Percentiles rank a stretch among this genome's conserved stretches.
Conservation (phyloP, 805 yeast species). For the Barnettozyma wickerhamii region DNA sequence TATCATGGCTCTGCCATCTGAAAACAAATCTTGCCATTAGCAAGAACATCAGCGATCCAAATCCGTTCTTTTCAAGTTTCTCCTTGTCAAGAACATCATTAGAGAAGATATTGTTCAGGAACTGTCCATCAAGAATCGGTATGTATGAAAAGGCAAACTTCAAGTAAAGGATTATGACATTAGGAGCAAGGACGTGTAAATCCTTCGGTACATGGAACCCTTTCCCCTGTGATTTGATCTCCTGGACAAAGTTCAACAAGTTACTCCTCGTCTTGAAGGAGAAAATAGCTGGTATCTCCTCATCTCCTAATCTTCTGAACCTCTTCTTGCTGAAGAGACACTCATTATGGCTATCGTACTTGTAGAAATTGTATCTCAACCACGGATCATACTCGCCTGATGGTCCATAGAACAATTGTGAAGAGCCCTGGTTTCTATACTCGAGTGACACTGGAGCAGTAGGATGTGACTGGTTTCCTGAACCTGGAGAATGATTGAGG, state of each 20-base stretch:
- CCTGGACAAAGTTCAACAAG: slow-evolving; percentile 2
- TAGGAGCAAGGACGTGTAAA: slow-evolving; percentile 6
- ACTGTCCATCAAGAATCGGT: slow-evolving; percentile 12
- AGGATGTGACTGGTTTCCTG: neutral
- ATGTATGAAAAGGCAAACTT: slow-evolving; percentile 9
- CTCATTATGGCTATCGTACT: slow-evolving; percentile 11
- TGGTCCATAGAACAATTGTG: slow-evolving; percentile 6
- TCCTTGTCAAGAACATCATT: slow-evolving; percentile 10
- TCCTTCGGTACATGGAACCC: neutral
- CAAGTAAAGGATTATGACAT: slow-evolving; percentile 9
- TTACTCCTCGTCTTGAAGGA: slow-evolving; percentile 4
- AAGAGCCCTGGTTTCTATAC: slow-evolving; percentile 1
- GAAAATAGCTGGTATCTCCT: slow-evolving; percentile 7
- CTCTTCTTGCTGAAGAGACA: slow-evolving; percentile 10
- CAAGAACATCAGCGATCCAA: slow-evolving; percentile 4
- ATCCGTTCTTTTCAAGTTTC: slow-evolving; percentile 2
- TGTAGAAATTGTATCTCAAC: slow-evolving; percentile 12
- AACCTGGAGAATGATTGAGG: slow-evolving; percentile 8
- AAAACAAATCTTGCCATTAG: slow-evolving; percentile 7
- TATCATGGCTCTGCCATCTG: slow-evolving; percentile 13
- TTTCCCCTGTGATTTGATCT: neutral
- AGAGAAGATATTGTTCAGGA: slow-evolving; percentile 11
- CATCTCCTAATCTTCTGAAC: slow-evolving; percentile 10
- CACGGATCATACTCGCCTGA: slow-evolving; percentile 14
- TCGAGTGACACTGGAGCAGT: slow-evolving; percentile 3